Base-by-base conservation (phyloP, 1,284 basidiomycete genomes). In the Tilletia caries region DNA sequence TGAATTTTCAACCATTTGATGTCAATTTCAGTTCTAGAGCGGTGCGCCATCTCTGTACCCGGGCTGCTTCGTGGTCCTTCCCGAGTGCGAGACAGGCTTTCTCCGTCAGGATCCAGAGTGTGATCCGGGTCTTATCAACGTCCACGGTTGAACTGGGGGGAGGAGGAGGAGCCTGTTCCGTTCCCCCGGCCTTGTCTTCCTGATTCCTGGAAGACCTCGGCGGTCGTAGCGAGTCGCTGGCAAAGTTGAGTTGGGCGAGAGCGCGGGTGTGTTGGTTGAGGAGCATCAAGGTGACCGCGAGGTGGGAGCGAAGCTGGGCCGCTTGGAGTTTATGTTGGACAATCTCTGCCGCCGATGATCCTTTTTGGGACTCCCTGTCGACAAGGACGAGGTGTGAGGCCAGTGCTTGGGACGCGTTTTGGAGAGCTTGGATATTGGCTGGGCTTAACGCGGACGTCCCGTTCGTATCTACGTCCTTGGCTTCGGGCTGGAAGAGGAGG, bases 161-260 rank as follows among this genome's bases (percentile, higher is more conserved):
- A 23, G 23, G 13, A 23, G 52, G 25, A 25, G n/a, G 52, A 15
- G 29, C 25, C 8, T 41, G 37, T 6, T 4, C 52, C 13, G n/a
- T 23, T 27, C 10, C 52, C 20, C 25, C 52, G 3, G 6, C 52
- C 8, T 27, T 23, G 23, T 54, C 27, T 54, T 18, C n/a, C 0
- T 8, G 23, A 18, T 27, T n/a, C 58, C 34, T 62, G 58, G 32
- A 29, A 13, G 48, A 18, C 20, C 48, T 50, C n/a, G 58, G 33
- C 34, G 58, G 58, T 12, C 58, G 58, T 20, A 62, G 33, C 10
- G 58, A 62, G 58, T 62, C 58, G 32, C 58, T 62, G 29, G 58
- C 58, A 15, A 62, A 20, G 58, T 8, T 18, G 32, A 62, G 29
- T 23, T 62, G 58, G 2, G 58, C 58, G 32, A 62, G 32, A 23